Evolutionary conservation across 768 basidiomycete species (phyloP).

Genomic region (Tylopilus cervinicoccineus): DNA sequence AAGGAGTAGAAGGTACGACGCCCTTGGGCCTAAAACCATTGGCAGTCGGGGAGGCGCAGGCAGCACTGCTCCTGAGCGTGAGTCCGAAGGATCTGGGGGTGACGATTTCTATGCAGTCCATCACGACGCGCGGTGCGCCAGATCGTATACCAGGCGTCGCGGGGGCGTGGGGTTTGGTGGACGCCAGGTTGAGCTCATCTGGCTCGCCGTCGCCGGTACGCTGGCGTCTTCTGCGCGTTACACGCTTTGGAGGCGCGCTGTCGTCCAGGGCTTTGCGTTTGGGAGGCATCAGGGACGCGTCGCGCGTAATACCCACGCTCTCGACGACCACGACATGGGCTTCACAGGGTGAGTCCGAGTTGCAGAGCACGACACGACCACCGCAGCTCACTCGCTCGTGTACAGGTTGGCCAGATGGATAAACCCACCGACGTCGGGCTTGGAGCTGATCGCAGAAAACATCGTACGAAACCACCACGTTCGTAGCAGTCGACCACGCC

Average conservation of each 20-base stretch:
- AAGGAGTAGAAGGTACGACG: constrained; percentile 18
- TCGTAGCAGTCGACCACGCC: constrained; percentile 21
- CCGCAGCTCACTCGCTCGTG: background rate
- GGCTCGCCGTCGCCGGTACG: constrained; percentile 11
- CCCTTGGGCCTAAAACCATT: constrained; percentile 1
- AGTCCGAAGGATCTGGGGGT: constrained; percentile 18
- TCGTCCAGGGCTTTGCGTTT: constrained; percentile 42
- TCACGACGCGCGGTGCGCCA: constrained; percentile 19
- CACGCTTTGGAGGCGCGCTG: constrained; percentile 31
- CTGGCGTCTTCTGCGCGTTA: constrained; percentile 23
- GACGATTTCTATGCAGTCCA: constrained; percentile 31
- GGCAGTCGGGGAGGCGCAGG: constrained; percentile 11
- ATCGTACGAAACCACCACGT: constrained; percentile 69
- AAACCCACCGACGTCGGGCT: constrained; percentile 71
- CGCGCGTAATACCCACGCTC: constrained; percentile 8
- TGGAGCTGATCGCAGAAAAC: constrained; percentile 66
- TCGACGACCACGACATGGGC: constrained; percentile 43
- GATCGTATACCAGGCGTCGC: constrained; percentile 22
- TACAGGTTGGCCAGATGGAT: constrained; percentile 74
- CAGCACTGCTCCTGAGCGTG: constrained; percentile 1
- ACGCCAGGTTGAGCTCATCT: constrained; percentile 30
- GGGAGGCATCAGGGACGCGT: constrained; percentile 28
- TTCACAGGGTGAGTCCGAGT: constrained; percentile 50
- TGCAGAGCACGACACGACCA: background rate
- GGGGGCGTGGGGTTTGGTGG: constrained; percentile 10